phyloP scores from a whole-genome alignment of 768 basidiomycete genomes.

The Boletus pseudopeckii region DNA sequence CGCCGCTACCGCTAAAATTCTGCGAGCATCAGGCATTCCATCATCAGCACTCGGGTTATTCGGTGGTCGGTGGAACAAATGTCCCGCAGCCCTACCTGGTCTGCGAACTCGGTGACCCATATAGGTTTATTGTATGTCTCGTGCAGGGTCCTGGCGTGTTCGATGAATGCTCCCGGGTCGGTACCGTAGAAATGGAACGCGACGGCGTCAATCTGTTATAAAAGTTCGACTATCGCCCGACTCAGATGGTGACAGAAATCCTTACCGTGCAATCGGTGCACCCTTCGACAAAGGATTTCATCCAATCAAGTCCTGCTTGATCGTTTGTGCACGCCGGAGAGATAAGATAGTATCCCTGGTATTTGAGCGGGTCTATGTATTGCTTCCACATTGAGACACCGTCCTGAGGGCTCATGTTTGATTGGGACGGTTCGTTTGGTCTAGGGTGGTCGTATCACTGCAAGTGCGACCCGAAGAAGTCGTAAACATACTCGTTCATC shows the following conservation, averaged over 20 bases:
- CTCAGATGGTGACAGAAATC: background rate
- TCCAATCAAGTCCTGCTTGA: slow-evolving; percentile 63
- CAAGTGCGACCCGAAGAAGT: background rate
- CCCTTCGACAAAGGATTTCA: slow-evolving; percentile 50
- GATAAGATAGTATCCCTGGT: slow-evolving; percentile 56
- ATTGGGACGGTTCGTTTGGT: slow-evolving; percentile 65
- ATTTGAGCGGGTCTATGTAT: slow-evolving; percentile 59
- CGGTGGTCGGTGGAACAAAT: background rate
- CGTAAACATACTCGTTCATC: slow-evolving; percentile 68
- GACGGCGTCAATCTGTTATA: slow-evolving; percentile 52
- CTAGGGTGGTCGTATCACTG: slow-evolving; percentile 35
- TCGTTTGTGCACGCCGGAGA: slow-evolving; percentile 70
- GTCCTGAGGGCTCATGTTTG: slow-evolving; percentile 52
- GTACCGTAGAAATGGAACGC: slow-evolving; percentile 75
- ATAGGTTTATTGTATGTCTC: slow-evolving; percentile 43
- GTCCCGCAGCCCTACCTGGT: slow-evolving; percentile 41
- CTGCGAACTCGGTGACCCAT: slow-evolving; percentile 72
- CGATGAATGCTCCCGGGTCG: slow-evolving; percentile 44
- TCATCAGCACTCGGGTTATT: background rate
- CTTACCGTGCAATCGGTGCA: slow-evolving; percentile 56
- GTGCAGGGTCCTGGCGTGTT: slow-evolving; percentile 50
- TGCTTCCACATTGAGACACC: slow-evolving; percentile 61
- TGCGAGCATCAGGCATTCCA: slow-evolving; percentile 17
- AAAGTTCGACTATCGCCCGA: background rate
- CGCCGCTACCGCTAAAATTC: slow-evolving; percentile 50